Base-by-base conservation (phyloP, 129 eudicot genomes). In the Pulicaria dysenterica region DNA sequence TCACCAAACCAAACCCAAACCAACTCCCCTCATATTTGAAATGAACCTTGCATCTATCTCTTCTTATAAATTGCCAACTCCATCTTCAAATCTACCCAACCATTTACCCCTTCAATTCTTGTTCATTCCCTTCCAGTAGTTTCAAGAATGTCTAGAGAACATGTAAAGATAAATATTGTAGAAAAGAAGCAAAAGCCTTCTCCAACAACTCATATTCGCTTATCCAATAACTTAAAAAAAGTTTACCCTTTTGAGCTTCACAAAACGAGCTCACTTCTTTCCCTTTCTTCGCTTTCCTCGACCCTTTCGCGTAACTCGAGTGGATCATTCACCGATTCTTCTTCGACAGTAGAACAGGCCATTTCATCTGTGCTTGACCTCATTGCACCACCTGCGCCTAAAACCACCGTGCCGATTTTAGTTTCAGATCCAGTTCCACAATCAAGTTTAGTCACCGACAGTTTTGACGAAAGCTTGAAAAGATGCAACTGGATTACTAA, bases 401-500 rank as follows among this genome's bases (percentile, higher is more conserved):
- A 53, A 39, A 11, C n/a, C 42, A 70, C 12, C 31, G 5, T 55
- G 41, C 75, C 72, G 0, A 7, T 47, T 48, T 3, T 34, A 12
- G 66, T 50, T 73, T 14, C 78, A 9, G 76, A 67, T 57, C 24
- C 15, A 5, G 37, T 78, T 44, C 85, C 60, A 15, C 79, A 76
- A 37, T 77, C 60, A 54, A 59, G 10, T 74, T 53, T 34, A 53
- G 77, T 53, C 67, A 55, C 62, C 3, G 57, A 24, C 56, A 50
- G 8, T 64, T 48, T 40, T 69, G 83, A 85, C 38, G 81, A 85
- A 71, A 88, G 84, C 41, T 16, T 83, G 19, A 87, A 77, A 67
- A 88, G 95, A 76, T 91, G 96, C 74, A 84, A 88, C 70, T 91
- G 97, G 97, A 88, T 91, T 47, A 88, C 97, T 19, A 79, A 79